A percentile compares a stretch with the other conserved stretches of the same genome.
Conservation (phyloP, 2,329 filamentous ascomycete genomes). For the Apiospora kogelbergensis region DNA sequence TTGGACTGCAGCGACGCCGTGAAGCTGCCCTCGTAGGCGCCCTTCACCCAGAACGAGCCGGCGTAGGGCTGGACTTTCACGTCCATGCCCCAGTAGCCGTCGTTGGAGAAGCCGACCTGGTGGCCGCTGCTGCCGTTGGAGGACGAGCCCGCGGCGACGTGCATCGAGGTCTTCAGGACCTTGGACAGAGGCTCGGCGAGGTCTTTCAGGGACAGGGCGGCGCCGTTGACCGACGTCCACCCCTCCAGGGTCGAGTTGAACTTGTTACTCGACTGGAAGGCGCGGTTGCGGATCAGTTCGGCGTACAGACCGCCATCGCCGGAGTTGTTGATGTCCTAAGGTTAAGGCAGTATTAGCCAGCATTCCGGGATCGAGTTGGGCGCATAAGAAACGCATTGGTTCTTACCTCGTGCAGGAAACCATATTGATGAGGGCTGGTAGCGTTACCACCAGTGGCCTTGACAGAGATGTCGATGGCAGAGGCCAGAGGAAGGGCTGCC, state of each 20-base stretch:
- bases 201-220: constrained; percentile 46
- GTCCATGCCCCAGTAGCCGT: constrained; percentile 59
- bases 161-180: constrained; percentile 52
- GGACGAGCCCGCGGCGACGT: constrained; percentile 34
- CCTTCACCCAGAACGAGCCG: constrained; percentile 54
- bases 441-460: constrained; percentile 39
- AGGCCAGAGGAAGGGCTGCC: constrained; percentile 21
- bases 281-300: constrained; percentile 68
- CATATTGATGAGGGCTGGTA: constrained; percentile 45
- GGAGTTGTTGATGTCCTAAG: constrained; percentile 63
- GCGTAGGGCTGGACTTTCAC: constrained; percentile 45
- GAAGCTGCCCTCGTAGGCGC: constrained; percentile 46
- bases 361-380: constrained; percentile 16
- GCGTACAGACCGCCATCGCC: constrained; percentile 74
- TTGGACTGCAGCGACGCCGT: constrained; percentile 47
- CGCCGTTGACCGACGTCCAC: constrained; percentile 44
- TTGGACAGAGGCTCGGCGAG: constrained; percentile 48
- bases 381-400: too few relatives aligned
- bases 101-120: constrained; percentile 49
- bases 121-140: constrained; percentile 22
- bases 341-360: neutral
- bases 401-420: constrained; percentile 44
- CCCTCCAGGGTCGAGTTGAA: constrained; percentile 44
- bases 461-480: constrained; percentile 38
- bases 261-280: constrained; percentile 58